Conservation (phyloP, 2,329 filamentous ascomycete genomes). For the Bimuria novae-zelandiae region DNA sequence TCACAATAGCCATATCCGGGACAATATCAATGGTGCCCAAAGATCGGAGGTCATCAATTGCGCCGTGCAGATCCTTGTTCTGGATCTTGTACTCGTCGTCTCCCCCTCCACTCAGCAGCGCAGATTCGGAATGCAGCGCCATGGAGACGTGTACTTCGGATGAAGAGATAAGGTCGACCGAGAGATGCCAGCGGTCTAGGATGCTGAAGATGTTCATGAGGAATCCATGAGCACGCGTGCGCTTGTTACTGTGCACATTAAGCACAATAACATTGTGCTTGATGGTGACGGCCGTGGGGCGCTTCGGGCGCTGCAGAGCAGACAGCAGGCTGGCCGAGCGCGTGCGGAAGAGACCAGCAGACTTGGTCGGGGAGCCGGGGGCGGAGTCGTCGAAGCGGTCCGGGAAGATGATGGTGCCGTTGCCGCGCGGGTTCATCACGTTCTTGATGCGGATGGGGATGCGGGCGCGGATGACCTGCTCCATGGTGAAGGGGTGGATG, state of each 20-base stretch:
- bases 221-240: constrained; percentile 94
- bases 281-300: constrained; percentile 78
- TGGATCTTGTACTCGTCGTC: constrained; percentile 55
- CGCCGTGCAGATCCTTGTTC: constrained; percentile 53
- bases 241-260: constrained; percentile 97
- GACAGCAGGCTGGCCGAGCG: constrained; percentile 52
- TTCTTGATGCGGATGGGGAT: constrained; percentile 92
- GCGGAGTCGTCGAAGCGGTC: constrained; percentile 62
- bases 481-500: constrained; percentile 98
- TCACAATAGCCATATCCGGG: constrained; percentile 91
- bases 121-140: constrained; percentile 82
- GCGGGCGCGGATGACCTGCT: constrained; percentile 77
- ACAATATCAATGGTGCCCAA: constrained; percentile 92
- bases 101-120: constrained; percentile 54
- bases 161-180: constrained; percentile 94
- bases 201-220: constrained; percentile 93
- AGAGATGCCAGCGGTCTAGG: constrained; percentile 82
- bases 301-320: constrained; percentile 53
- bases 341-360: constrained; percentile 59
- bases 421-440: constrained; percentile 81
- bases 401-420: constrained; percentile 81
- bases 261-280: constrained; percentile 97
- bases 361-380: constrained; percentile 60
- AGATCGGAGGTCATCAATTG: constrained; percentile 71
- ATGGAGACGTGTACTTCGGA: constrained; percentile 97